Conservation (phyloP, 1,284 basidiomycete species). For the Tremellales sp. region DNA sequence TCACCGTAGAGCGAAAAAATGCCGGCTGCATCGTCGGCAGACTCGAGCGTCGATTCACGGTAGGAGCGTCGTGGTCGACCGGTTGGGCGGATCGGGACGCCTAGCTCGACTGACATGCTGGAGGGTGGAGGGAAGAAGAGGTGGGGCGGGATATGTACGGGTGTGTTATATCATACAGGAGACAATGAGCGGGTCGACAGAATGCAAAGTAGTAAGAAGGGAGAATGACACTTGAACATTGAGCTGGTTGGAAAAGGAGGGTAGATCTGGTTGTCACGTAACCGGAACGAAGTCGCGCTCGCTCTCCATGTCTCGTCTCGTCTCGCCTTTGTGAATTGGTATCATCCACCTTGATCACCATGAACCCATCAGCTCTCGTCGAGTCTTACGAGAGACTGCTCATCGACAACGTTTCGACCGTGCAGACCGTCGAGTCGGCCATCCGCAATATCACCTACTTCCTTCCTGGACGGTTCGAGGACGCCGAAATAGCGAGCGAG, state of each 20-base stretch:
- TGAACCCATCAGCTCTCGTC: constrained; percentile 22
- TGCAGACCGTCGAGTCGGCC: constrained; percentile 81
- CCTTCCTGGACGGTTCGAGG: constrained; percentile 90
- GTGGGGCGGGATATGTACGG: too few relatives aligned
- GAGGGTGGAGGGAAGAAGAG: too few relatives aligned
- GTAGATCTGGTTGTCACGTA: too few relatives aligned
- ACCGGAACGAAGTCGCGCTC: too few relatives aligned
- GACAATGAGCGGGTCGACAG: too few relatives aligned
- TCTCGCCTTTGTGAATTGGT: background rate
- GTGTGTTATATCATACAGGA: too few relatives aligned
- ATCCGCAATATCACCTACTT: constrained; percentile 89
- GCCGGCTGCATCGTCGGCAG: constrained; percentile 21
- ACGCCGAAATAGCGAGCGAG: constrained; percentile 90
- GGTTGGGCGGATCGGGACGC: too few relatives aligned
- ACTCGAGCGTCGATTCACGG: constrained; percentile 22
- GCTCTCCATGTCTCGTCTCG: constrained; percentile 11
- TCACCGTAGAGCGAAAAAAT: constrained; percentile 24
- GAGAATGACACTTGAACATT: too few relatives aligned
- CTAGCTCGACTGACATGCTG: too few relatives aligned
- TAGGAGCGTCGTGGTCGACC: background rate
- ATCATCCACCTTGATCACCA: constrained; percentile 5
- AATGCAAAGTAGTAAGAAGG: too few relatives aligned
- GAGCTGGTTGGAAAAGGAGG: too few relatives aligned
- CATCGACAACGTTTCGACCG: constrained; percentile 74
- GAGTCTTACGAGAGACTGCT: constrained; percentile 72